Evolutionary conservation across 2,329 filamentous ascomycete species (phyloP), one percentile per base, ranked within the genome.

Genomic region (Thelonectria discophora): DNA sequence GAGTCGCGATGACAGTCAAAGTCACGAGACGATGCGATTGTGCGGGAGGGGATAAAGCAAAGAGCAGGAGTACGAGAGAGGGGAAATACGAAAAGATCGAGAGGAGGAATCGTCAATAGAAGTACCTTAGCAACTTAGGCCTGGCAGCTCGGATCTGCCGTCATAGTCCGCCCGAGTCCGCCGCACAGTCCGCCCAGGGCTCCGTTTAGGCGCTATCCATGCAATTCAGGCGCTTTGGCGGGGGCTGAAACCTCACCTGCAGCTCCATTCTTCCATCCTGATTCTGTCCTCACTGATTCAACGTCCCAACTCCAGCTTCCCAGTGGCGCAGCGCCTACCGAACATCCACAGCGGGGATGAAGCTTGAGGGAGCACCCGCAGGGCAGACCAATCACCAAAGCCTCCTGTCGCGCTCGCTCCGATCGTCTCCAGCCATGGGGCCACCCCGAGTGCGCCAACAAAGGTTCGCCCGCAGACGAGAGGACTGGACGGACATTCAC

Each of bases 171-270:
- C 7, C 21, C 21, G 6, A 24, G 3, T 50, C 40, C 42, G 47
- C 55, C 55, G 49, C 37, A 37, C 51, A 50, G 20, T 45, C 51
- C 20, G 30, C n/a, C 51, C 13, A 55, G 58, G 58, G 42, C 51
- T 49, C 27, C 50, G 45, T 24, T 60, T 49, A 55, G 52, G 40
- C 34, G 49, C 45, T 37, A 51, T 37, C 34, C 34, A 37, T 37
- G 34, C 34, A 21, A 40, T 52, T 47, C 42, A 24, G 51, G 45
- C 45, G 12, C 37, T 49, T 45, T 40, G 21, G 65, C 55, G 64
- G 67, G 66, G 66, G 64, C 70, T 68, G 65, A 66, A 68, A 71
- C 69, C 62, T 71, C 62, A 67, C 65, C 45, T 63, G 65, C 65
- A 71, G 64, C 53, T 49, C 55, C 58, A 37, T 46, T 24, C 34